Evolutionary conservation across 257 asterid genomes (phyloP).

Genomic region (Solanum piurae): DNA sequence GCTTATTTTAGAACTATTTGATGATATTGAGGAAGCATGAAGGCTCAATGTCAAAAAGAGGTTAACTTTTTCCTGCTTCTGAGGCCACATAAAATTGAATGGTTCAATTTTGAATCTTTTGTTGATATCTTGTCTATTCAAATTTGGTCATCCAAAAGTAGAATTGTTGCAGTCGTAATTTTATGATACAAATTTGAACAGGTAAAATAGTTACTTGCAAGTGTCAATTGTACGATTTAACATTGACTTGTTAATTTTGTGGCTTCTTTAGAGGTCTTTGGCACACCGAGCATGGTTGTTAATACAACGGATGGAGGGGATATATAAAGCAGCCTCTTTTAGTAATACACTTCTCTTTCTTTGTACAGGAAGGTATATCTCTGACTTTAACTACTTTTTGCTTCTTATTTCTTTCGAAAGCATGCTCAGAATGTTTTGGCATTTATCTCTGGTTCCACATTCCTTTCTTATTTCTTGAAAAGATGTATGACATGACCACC

Average conservation of each 20-base stretch:
- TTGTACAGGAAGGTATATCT: constrained; percentile 66
- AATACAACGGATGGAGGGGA: constrained; percentile 65
- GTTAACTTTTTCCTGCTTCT: neutral
- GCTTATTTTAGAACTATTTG: neutral
- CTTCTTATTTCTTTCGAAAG: neutral
- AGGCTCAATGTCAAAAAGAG: neutral
- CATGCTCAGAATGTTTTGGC: neutral
- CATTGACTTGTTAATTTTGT: neutral
- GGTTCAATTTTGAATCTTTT: neutral
- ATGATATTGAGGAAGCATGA: neutral
- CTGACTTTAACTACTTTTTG: neutral
- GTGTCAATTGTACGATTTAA: neutral
- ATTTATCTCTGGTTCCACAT: neutral
- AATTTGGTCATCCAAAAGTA: neutral
- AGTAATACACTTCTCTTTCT: constrained; percentile 81
- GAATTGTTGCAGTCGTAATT: neutral
- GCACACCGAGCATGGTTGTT: constrained; percentile 76
- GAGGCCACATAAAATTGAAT: neutral
- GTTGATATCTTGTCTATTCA: neutral
- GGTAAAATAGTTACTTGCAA: neutral
- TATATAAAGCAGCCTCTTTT: constrained; percentile 81
- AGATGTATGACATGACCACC: neutral
- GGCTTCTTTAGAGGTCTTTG: constrained; percentile 48
- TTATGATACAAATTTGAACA: neutral
- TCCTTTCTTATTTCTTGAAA: neutral